Base-by-base conservation (phyloP, 352 stramenopile species). In the Pythium phragmiticola region DNA sequence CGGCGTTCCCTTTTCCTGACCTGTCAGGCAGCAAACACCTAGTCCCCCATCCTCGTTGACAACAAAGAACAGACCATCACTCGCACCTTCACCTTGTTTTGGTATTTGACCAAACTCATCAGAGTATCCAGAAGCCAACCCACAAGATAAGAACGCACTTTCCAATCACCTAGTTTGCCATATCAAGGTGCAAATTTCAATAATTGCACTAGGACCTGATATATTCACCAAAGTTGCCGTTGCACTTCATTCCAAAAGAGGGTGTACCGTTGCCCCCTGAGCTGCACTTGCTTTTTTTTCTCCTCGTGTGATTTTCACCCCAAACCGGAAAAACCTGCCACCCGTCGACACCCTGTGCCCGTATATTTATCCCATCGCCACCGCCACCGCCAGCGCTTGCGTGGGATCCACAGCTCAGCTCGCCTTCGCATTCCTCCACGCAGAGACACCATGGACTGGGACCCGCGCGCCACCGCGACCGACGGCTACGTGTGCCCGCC, bases 401-500 rank as follows among this genome's bases (percentile, higher is more conserved):
- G 50, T 46, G 50, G 30, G 34, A 57, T 46, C 36, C 49, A 45
- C 36, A 42, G 49, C 26, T 36, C 26, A 33, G 30, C 49, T 23
- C 48, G 37, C 13, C 28, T 54, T 36, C n/a, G 19, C 45, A 28
- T 13, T 52, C 26, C 14, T 36, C 28, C 13, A 2, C 26, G 46
- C 46, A 33, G 26, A 56, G 9, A 30, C 57, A 13, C 45, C 33
- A 92, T 90, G 84, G 81, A 90, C 68, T 92, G 84, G 84, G 78
- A 90, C 66, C 75, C 80, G 37, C 70, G 64, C 41, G 71, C 72
- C 45, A 74, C 56, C 17, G 74, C 77, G 61, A 72, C 74, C 11
- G 78, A 87, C 71, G 84, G 86, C 68, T 95, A 84, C 73, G 87
- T 95, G 63, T 95, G 87, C 49, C 84, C 84, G 45, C 82, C 84